Evolutionary conservation across 805 yeast species (phyloP).

Genomic region (Pichia cabralensis): DNA sequence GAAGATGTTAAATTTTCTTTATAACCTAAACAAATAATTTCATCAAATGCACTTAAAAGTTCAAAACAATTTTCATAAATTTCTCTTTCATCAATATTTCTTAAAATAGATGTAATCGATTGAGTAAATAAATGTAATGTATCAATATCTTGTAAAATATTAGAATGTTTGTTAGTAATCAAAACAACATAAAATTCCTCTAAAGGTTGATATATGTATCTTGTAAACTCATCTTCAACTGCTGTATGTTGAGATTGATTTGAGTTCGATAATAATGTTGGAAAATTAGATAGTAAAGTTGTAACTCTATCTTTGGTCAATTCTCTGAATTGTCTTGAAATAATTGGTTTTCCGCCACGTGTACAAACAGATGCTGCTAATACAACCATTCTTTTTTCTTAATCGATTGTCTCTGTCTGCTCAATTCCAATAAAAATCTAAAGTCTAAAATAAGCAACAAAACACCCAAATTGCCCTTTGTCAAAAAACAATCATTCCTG

Average conservation of each 20-base stretch:
- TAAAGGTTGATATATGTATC: conserved; percentile 92
- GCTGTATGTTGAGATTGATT: conserved; percentile 78
- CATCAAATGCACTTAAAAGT: conserved; percentile 86
- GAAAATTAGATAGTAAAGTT: conserved; percentile 76
- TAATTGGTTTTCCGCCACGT: conserved; percentile 83
- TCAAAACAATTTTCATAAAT: conserved; percentile 80
- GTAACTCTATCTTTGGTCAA: conserved; percentile 77
- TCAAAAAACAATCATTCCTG: too few relatives aligned
- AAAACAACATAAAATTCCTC: conserved; percentile 88
- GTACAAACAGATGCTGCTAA: conserved; percentile 93
- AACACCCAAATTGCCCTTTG: too few relatives aligned
- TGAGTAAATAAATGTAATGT: conserved; percentile 81
- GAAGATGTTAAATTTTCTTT: conserved; percentile 73
- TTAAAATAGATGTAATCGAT: conserved; percentile 64
- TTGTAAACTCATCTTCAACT: conserved; percentile 82
- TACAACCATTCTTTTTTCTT: conserved; percentile 63
- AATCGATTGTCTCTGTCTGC: too few relatives aligned
- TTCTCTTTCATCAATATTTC: conserved; percentile 71
- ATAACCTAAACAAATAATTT: conserved; percentile 81
- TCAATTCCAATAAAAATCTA: too few relatives aligned
- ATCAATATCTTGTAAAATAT: conserved; percentile 88
- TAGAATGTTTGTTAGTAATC: conserved; percentile 83
- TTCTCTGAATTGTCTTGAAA: conserved; percentile 88
- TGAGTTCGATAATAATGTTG: conserved; percentile 60
- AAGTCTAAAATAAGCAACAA: neutral